These are phyloP conservation scores for Pneumocystis sp. DNA, from an alignment of 1,139 yeast genomes.

Conservation along the genomic window DNA sequence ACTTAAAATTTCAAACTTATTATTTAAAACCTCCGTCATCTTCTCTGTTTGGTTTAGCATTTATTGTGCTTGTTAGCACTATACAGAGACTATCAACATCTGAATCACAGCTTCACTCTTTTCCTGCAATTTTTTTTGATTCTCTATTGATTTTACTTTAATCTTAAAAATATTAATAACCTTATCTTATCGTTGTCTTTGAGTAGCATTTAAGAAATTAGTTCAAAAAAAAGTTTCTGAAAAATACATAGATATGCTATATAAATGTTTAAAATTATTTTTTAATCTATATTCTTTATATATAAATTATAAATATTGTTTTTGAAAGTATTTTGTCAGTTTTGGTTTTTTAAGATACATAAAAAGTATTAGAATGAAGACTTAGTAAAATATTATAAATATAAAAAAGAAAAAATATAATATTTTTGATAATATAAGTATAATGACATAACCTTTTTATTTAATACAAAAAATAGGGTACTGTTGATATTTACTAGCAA, in stretches of 20 bases:
- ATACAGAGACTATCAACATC: not conserved
- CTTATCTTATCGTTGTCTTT: not conserved
- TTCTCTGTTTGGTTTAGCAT: not conserved
- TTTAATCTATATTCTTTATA: not conserved
- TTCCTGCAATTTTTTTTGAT: not conserved
- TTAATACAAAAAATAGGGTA: not conserved
- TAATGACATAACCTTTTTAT: not conserved
- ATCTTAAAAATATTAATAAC: too few relatives aligned
- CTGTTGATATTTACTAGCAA: not conserved
- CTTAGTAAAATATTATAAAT: not conserved
- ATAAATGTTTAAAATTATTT: not conserved
- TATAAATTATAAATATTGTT: not conserved
- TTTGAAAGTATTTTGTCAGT: not conserved
- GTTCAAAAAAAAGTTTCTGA: too few relatives aligned
- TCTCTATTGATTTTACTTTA: not conserved
- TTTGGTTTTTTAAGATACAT: not conserved
- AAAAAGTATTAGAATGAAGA: not conserved
- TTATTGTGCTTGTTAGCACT: not conserved
- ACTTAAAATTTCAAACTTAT: constrained; percentile 5
- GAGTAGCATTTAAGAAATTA: not conserved
- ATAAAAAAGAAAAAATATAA: not conserved
- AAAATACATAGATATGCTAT: not conserved
- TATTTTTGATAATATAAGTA: not conserved
- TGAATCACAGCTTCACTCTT: not conserved
- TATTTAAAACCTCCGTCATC: not conserved